Evolutionary conservation across 768 basidiomycete genomes (phyloP).

Genomic region (Russula dissimulans): DNA sequence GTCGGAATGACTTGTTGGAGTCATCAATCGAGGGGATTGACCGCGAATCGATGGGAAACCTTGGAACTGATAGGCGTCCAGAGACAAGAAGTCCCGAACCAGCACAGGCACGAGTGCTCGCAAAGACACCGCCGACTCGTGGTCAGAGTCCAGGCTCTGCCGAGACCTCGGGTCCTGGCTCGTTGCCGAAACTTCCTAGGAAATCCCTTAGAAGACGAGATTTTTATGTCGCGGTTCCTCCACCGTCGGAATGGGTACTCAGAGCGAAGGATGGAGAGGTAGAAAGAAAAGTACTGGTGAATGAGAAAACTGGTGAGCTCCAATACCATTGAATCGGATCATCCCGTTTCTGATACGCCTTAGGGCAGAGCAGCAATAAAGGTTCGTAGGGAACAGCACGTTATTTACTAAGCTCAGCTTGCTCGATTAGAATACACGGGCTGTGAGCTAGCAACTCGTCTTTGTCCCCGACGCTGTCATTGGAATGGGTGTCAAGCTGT

Average conservation of each 20-base stretch:
- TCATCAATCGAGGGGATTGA: not conserved
- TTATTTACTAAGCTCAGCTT: constrained; percentile 2
- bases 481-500: constrained; percentile 15
- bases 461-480: constrained; percentile 13
- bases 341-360: not conserved
- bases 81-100: not conserved
- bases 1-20: constrained; percentile 3
- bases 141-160: not conserved
- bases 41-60: not conserved
- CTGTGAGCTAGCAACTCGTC: constrained; percentile 11
- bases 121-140: not conserved
- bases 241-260: constrained; percentile 9
- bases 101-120: not conserved
- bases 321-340: not conserved
- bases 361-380: constrained; percentile 1
- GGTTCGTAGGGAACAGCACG: constrained; percentile 8
- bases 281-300: not conserved
- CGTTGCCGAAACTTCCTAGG: not conserved
- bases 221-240: constrained; percentile 10
- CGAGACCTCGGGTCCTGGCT: not conserved
- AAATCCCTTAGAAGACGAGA: not conserved
- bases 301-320: not conserved
- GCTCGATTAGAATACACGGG: constrained; percentile 12
- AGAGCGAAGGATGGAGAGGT: constrained; percentile 7
- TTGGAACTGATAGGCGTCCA: not conserved